Evolutionary conservation across 2,329 filamentous ascomycete genomes (phyloP).

Genomic region (Phaeosphaeria sp.): DNA sequence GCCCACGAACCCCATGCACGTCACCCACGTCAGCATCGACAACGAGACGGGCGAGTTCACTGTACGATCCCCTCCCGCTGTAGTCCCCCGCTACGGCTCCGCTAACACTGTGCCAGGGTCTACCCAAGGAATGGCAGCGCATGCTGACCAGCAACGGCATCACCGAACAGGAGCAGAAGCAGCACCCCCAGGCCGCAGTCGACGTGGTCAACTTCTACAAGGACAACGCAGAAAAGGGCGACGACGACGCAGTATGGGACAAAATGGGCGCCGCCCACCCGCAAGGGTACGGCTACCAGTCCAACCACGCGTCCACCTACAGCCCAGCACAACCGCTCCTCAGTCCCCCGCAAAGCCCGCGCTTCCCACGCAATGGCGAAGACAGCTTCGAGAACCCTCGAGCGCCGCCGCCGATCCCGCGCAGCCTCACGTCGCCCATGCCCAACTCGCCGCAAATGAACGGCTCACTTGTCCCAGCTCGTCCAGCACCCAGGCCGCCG

Average conservation of each 20-base stretch:
- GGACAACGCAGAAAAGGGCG: conserved; percentile 81
- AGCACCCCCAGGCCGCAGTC: conserved; percentile 93
- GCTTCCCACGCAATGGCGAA: conserved; percentile 87
- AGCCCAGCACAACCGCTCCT: conserved; percentile 62
- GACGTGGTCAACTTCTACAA: conserved; percentile 98
- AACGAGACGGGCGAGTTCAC: conserved; percentile 96
- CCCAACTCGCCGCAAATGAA: conserved; percentile 50
- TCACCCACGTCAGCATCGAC: conserved; percentile 97
- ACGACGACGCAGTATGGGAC: conserved; percentile 89
- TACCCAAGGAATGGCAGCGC: conserved; percentile 97
- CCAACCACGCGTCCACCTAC: conserved; percentile 41
- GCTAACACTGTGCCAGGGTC: conserved; percentile 65
- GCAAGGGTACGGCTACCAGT: conserved; percentile 52
- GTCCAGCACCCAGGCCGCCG: conserved; percentile 89
- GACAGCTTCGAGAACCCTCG: conserved; percentile 97
- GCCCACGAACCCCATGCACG: conserved; percentile 95
- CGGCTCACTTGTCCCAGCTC: conserved; percentile 73
- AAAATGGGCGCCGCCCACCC: conserved; percentile 91
- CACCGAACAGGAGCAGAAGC: conserved; percentile 91
- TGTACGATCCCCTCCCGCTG: conserved; percentile 59
- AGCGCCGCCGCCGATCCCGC: conserved; percentile 86
- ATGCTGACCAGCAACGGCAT: conserved; percentile 96
- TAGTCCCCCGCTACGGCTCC: conserved; percentile 5
- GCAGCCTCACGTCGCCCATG: conserved; percentile 48
- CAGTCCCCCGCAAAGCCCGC: conserved; percentile 82